Percentiles rank a stretch among this genome's conserved stretches.
These are phyloP conservation scores for Xylaria arbuscula DNA, from an alignment of 2,329 filamentous ascomycete genomes.

Conservation along the genomic window DNA sequence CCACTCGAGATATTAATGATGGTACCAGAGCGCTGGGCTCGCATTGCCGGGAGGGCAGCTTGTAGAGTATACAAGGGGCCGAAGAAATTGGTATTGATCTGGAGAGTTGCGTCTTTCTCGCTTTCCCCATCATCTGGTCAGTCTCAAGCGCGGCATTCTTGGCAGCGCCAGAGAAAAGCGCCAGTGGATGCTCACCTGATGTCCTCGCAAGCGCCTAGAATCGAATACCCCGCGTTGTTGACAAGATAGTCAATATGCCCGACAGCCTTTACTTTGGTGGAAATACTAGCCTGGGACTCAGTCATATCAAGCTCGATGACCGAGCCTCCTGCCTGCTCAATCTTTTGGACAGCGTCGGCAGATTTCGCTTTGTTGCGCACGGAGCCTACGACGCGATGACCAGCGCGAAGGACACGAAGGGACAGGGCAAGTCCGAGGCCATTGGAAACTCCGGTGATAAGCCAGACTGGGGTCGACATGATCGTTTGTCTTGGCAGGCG, in stretches of 20 bases:
- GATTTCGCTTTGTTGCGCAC: constrained; percentile 46
- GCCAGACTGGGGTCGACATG: constrained; percentile 43
- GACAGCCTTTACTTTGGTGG: constrained; percentile 41
- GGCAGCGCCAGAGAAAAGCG: not conserved
- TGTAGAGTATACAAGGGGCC: constrained; percentile 46
- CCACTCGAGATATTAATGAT: constrained; percentile 47
- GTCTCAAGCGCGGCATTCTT: not conserved
- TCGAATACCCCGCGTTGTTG: constrained; percentile 47
- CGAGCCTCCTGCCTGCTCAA: constrained; percentile 44
- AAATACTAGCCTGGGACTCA: constrained; percentile 44
- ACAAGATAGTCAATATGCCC: constrained; percentile 46
- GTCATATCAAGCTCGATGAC: constrained; percentile 48
- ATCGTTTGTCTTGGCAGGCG: not conserved
- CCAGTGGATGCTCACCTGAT: constrained; percentile 37
- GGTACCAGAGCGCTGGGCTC: constrained; percentile 40
- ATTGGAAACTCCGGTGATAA: constrained; percentile 51
- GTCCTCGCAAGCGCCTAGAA: constrained; percentile 41
- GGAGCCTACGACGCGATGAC: constrained; percentile 49
- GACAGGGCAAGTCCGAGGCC: constrained; percentile 49
- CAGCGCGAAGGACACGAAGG: constrained; percentile 45
- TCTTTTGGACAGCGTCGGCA: constrained; percentile 42
- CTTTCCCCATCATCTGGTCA: constrained; percentile 25
- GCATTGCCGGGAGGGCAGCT: constrained; percentile 44
- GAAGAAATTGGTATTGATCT: constrained; percentile 48
- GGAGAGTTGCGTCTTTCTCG: constrained; percentile 42